These are phyloP conservation scores for Fusarium virguliforme DNA, from an alignment of 2,329 filamentous ascomycete species.

Conservation along the genomic window DNA sequence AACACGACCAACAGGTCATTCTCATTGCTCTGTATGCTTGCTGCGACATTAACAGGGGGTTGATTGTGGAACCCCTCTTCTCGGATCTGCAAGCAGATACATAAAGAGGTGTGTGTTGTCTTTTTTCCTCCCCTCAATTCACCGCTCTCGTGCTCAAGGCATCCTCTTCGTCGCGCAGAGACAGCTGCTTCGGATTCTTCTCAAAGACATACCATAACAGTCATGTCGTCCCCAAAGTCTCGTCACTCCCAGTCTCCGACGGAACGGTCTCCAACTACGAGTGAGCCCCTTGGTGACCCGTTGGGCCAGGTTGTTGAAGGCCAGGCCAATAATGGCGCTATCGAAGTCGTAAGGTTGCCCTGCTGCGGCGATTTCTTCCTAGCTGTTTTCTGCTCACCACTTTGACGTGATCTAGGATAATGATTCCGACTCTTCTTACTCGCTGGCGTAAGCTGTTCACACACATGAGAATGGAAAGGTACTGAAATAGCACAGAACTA, in stretches of 20 bases:
- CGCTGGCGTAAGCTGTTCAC: conserved; percentile 20
- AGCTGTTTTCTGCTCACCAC: neutral
- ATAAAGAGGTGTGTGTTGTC: conserved; percentile 2
- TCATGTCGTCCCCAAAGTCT: conserved; percentile 13
- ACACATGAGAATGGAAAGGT: rapidly evolving
- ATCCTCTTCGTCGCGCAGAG: neutral
- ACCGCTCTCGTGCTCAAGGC: neutral
- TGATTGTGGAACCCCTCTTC: conserved; percentile 4
- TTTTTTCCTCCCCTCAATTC: neutral
- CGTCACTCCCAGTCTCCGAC: neutral
- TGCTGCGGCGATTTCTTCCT: rapidly evolving
- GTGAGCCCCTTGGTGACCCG: neutral
- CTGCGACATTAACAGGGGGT: conserved; percentile 8
- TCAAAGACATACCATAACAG: neutral
- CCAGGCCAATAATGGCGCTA: conserved; percentile 3
- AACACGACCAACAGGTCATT: conserved; percentile 10
- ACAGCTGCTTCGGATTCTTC: neutral
- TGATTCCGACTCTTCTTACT: conserved; percentile 41
- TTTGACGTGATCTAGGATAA: conserved; percentile 12
- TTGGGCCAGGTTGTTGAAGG: neutral
- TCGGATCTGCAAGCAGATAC: neutral
- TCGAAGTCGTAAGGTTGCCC: conserved; percentile 32
- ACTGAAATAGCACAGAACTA: neutral
- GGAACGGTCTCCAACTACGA: neutral
- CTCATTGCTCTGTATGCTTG: neutral